phyloP scores from a whole-genome alignment of 1,139 yeast genomes.

The Magnusiomyces magnusii region DNA sequence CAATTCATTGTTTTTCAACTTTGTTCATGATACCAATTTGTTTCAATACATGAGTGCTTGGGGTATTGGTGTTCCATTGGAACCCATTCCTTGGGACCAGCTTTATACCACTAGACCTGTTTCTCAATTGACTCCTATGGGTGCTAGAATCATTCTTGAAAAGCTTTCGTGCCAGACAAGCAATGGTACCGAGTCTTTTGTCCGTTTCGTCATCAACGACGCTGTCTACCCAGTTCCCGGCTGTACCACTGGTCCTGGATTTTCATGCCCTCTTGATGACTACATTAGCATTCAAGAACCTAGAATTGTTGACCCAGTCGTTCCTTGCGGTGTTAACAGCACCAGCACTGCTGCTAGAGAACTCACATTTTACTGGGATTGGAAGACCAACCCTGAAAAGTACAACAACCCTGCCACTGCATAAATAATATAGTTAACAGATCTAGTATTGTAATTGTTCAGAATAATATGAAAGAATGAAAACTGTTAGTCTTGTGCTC shows the following conservation, averaged over 20 bases:
- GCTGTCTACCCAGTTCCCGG: constrained; percentile 50
- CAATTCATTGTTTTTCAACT: constrained; percentile 32
- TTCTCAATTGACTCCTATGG: constrained; percentile 48
- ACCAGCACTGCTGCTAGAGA: constrained; percentile 4
- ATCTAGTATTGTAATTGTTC: no score
- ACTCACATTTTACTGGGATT: constrained; percentile 17
- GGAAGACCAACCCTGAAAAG: constrained; percentile 1
- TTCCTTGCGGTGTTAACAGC: constrained; percentile 7
- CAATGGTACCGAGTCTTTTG: constrained; percentile 27
- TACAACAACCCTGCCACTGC: not conserved
- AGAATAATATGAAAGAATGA: no score
- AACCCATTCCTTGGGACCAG: constrained; percentile 31
- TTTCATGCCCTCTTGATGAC: constrained; percentile 44
- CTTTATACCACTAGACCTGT: constrained; percentile 36
- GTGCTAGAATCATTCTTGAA: constrained; percentile 48
- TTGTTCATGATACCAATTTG: constrained; percentile 56
- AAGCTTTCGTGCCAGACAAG: constrained; percentile 38
- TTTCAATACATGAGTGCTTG: constrained; percentile 44
- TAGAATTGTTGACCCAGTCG: constrained; percentile 4
- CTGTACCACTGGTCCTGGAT: constrained; percentile 55
- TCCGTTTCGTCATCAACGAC: constrained; percentile 50
- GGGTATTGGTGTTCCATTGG: constrained; percentile 38
- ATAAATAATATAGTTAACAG: no score
- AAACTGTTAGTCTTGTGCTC: no score
- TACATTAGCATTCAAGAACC: constrained; percentile 23